Percentiles rank a stretch among this genome's conserved stretches.
These are phyloP conservation scores for Colletotrichum melonis DNA, from an alignment of 2,329 filamentous ascomycete species.

Conservation along the genomic window DNA sequence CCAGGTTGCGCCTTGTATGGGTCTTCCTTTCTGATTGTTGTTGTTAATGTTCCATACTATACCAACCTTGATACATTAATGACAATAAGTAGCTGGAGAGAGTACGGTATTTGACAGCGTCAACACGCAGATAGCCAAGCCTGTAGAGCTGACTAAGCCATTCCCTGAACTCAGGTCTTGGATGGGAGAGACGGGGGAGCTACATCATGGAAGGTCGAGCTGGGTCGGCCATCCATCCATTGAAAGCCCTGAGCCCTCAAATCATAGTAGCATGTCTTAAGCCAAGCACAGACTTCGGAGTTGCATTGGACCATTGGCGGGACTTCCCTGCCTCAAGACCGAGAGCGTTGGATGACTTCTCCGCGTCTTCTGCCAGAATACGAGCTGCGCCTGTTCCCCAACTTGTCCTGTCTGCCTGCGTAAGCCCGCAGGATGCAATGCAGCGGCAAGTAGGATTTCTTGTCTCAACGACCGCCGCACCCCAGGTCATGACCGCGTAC, in stretches of 20 bases:
- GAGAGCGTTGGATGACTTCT: not conserved
- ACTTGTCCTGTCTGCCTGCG: not conserved
- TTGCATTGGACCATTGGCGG: not conserved
- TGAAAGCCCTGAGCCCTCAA: slow-evolving; percentile 9
- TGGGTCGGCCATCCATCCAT: not conserved
- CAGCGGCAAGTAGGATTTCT: not conserved
- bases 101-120: not conserved
- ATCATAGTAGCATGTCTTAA: slow-evolving; percentile 20
- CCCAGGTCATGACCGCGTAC: too few relatives aligned
- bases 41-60: not conserved
- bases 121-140: not conserved
- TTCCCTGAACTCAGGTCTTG: not conserved
- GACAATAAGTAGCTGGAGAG: not conserved
- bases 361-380: slow-evolving; percentile 4
- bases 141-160: slow-evolving; percentile 2
- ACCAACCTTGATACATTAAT: too few relatives aligned
- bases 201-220: not conserved
- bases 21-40: not conserved
- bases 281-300: slow-evolving; percentile 10
- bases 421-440: not conserved
- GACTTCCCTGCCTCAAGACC: slow-evolving; percentile 5
- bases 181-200: not conserved
- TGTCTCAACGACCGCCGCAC: not conserved
- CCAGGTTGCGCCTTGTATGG: too few relatives aligned
- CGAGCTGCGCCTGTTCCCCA: not conserved